These are phyloP conservation scores for Clarireedia homoeocarpa DNA, from an alignment of 2,329 filamentous ascomycete species.

Conservation along the genomic window DNA sequence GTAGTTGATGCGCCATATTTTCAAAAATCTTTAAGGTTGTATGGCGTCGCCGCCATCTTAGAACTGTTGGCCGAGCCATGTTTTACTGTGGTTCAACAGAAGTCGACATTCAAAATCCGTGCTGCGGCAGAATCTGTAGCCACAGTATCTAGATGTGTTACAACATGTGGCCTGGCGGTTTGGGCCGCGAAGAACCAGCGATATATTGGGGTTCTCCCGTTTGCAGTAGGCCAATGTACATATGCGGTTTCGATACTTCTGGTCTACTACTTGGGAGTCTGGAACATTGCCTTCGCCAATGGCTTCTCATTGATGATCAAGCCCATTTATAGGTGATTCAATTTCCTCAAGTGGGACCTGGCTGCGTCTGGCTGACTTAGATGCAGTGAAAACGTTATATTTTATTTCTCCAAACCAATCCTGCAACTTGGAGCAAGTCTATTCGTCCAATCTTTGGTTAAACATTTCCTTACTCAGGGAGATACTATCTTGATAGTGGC, in stretches of 20 bases:
- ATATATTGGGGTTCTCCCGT: constrained; percentile 71
- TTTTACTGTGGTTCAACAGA: constrained; percentile 80
- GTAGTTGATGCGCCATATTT: constrained; percentile 56
- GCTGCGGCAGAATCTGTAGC: constrained; percentile 78
- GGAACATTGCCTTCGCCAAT: constrained; percentile 43
- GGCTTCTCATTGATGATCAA: constrained; percentile 62
- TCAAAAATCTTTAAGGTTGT: constrained; percentile 42
- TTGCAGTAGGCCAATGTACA: constrained; percentile 75
- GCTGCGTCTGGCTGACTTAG: constrained; percentile 6
- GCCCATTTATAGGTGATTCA: constrained; percentile 28
- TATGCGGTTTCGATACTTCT: constrained; percentile 63
- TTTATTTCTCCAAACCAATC: constrained; percentile 58
- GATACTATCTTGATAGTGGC: constrained; percentile 82
- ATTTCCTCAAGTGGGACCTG: not conserved
- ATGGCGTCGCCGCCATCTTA: constrained; percentile 50
- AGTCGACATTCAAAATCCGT: constrained; percentile 70
- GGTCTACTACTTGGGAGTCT: constrained; percentile 62
- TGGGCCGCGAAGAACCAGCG: constrained; percentile 46
- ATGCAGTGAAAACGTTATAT: constrained; percentile 17
- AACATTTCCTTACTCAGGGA: constrained; percentile 89
- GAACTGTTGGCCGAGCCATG: constrained; percentile 83
- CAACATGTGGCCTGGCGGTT: constrained; percentile 64
- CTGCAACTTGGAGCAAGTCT: constrained; percentile 71
- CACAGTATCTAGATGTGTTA: constrained; percentile 67
- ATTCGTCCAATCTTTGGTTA: constrained; percentile 80